Conservation (phyloP, 306 rosid species). For the Prunus fruticosa region DNA sequence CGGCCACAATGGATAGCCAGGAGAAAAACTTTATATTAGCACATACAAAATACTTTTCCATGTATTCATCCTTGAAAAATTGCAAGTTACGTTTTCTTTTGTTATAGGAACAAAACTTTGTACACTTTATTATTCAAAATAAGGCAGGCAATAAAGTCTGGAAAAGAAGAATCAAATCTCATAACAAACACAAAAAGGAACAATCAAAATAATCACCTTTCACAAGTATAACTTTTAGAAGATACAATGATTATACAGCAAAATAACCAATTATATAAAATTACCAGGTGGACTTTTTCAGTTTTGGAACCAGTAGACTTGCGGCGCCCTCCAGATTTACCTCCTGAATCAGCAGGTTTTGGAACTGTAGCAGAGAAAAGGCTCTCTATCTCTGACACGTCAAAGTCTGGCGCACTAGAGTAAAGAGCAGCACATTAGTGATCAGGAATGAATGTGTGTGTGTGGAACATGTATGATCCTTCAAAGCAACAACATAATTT, state of each 20-base stretch:
- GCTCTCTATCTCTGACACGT: conserved; percentile 84
- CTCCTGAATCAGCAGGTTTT: conserved; percentile 69
- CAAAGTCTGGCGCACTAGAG: conserved; percentile 89
- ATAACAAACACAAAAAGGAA: neutral
- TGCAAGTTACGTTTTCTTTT: neutral
- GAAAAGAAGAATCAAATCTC: neutral
- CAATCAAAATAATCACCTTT: conserved; percentile 6
- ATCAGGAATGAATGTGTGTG: conserved; percentile 13
- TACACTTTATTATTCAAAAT: neutral
- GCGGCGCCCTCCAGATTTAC: conserved; percentile 70
- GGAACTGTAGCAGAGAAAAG: conserved; percentile 89
- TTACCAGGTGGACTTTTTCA: conserved; percentile 89
- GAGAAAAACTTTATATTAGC: neutral
- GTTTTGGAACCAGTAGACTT: conserved; percentile 83
- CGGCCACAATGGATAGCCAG: neutral
- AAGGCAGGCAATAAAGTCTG: neutral
- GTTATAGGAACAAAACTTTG: neutral
- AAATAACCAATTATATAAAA: conserved; percentile 20
- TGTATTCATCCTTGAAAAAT: neutral
- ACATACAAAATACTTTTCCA: neutral
- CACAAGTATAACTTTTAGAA: conserved; percentile 5
- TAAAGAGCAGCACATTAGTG: conserved; percentile 25
- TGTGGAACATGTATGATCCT: neutral
- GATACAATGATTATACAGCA: conserved; percentile 7
- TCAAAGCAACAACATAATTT: neutral